Evolutionary conservation across 306 rosid genomes (phyloP).

Genomic region (Canavalia ensiformis): DNA sequence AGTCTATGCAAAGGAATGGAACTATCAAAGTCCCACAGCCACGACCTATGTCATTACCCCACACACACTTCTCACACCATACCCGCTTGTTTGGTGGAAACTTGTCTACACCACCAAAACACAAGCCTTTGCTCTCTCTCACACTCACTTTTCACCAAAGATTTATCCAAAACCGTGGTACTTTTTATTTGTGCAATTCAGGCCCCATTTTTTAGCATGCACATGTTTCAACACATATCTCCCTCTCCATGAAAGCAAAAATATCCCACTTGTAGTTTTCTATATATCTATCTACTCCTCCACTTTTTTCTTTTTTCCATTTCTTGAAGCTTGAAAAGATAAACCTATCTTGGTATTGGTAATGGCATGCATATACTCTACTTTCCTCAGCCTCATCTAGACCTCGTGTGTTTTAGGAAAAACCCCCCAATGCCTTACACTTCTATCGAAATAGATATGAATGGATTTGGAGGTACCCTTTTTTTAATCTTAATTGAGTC

Average conservation of each 20-base stretch:
- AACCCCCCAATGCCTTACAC: background rate
- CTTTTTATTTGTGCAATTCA: slow-evolving; percentile 21
- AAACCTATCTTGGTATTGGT: background rate
- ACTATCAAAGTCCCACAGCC: slow-evolving; percentile 52
- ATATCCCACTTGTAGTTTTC: background rate
- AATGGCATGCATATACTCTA: background rate
- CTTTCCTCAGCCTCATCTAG: background rate
- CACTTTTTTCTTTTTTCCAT: background rate
- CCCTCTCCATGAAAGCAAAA: background rate
- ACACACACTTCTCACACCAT: slow-evolving; percentile 42
- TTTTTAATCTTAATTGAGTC: background rate
- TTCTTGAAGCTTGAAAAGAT: background rate
- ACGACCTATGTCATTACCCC: background rate
- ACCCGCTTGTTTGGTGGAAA: slow-evolving; percentile 64
- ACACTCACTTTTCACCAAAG: slow-evolving; percentile 42
- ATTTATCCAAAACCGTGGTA: slow-evolving; percentile 48
- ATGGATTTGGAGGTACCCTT: background rate
- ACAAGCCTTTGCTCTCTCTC: slow-evolving; percentile 3
- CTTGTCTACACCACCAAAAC: slow-evolving; percentile 45
- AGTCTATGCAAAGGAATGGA: slow-evolving; percentile 56
- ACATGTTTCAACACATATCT: slow-evolving; percentile 15
- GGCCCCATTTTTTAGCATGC: slow-evolving; percentile 39
- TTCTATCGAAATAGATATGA: slow-evolving; percentile 27
- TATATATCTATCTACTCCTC: background rate
- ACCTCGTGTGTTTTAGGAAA: slow-evolving; percentile 26